Evolutionary conservation across 2,329 filamentous ascomycete genomes (phyloP).

Genomic region (Seiridium unicorne): DNA sequence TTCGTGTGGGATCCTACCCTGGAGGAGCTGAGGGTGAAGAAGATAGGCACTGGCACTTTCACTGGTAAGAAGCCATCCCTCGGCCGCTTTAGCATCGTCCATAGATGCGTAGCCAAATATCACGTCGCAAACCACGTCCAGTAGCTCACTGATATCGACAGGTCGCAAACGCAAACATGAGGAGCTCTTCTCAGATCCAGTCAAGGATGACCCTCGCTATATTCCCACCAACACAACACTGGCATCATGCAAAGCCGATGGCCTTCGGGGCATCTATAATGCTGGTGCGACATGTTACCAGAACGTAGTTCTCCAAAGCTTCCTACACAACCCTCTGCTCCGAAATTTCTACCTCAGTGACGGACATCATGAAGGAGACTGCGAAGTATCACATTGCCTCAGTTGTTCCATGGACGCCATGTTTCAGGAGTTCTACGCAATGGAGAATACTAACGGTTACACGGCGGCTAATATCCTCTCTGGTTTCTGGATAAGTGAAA

Average conservation of each 20-base stretch:
- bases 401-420: slow-evolving; percentile 73
- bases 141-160: slow-evolving; percentile 22
- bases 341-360: slow-evolving; percentile 91
- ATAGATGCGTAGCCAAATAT: no score
- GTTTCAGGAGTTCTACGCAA: slow-evolving; percentile 68
- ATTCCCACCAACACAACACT: slow-evolving; percentile 76
- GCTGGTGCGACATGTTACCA: slow-evolving; percentile 99
- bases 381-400: slow-evolving; percentile 60
- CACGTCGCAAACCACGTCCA: no score
- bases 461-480: slow-evolving; percentile 87
- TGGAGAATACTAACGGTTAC: slow-evolving; percentile 83
- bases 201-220: slow-evolving; percentile 72
- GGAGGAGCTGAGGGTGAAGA: slow-evolving; percentile 70
- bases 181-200: slow-evolving; percentile 63
- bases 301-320: slow-evolving; percentile 89
- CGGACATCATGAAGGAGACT: slow-evolving; percentile 78
- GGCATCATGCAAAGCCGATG: slow-evolving; percentile 81
- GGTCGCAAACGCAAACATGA: slow-evolving; percentile 75
- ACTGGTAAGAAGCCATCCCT: slow-evolving; percentile 45
- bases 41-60: slow-evolving; percentile 65
- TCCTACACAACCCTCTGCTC: slow-evolving; percentile 90
- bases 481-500: slow-evolving; percentile 85
- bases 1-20: slow-evolving; percentile 80
- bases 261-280: slow-evolving; percentile 90
- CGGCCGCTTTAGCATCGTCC: no score